Conservation (phyloP, 78 protist species). For the Fonticula alba region DNA sequence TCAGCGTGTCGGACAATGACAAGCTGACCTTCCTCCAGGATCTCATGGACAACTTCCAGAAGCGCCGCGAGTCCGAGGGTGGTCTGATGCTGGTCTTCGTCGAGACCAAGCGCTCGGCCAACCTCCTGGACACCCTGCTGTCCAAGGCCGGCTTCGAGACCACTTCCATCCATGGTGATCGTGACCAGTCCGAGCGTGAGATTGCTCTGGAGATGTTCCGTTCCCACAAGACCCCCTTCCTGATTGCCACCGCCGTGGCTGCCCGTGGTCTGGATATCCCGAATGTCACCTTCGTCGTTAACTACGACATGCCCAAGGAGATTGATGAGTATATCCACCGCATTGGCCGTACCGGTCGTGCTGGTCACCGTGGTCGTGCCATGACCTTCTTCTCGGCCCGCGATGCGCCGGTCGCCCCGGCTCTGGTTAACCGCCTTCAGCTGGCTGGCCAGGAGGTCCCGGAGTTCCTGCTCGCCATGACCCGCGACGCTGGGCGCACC, state of each 20-base stretch:
- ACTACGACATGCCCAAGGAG: slow-evolving; percentile 73
- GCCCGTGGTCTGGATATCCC: slow-evolving; percentile 70
- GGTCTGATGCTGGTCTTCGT: slow-evolving; percentile 8
- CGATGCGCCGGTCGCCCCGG: slow-evolving; percentile 36
- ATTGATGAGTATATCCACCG: slow-evolving; percentile 88
- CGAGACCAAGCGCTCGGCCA: slow-evolving; percentile 7
- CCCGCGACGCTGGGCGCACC: too few relatives aligned
- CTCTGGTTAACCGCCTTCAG: slow-evolving; percentile 23
- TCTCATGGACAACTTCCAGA: too few relatives aligned
- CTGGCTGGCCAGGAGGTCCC: too few relatives aligned
- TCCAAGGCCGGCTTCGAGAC: background rate
- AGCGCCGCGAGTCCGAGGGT: background rate
- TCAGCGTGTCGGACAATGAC: background rate
- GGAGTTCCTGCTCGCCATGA: too few relatives aligned
- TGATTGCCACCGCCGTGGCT: slow-evolving; percentile 73
- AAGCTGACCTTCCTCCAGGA: too few relatives aligned
- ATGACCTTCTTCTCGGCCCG: slow-evolving; percentile 38
- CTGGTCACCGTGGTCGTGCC: slow-evolving; percentile 59
- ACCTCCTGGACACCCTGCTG: background rate
- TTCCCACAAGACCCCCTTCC: background rate
- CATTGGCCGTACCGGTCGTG: slow-evolving; percentile 94
- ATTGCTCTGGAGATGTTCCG: slow-evolving; percentile 11
- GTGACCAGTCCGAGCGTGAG: slow-evolving; percentile 6
- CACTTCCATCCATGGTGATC: slow-evolving; percentile 7
- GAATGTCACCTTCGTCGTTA: slow-evolving; percentile 53